A percentile compares a stretch with the other conserved stretches of the same genome.
These are phyloP conservation scores for Scytalidium lignicola DNA, from an alignment of 2,329 filamentous ascomycete species.

Conservation along the genomic window DNA sequence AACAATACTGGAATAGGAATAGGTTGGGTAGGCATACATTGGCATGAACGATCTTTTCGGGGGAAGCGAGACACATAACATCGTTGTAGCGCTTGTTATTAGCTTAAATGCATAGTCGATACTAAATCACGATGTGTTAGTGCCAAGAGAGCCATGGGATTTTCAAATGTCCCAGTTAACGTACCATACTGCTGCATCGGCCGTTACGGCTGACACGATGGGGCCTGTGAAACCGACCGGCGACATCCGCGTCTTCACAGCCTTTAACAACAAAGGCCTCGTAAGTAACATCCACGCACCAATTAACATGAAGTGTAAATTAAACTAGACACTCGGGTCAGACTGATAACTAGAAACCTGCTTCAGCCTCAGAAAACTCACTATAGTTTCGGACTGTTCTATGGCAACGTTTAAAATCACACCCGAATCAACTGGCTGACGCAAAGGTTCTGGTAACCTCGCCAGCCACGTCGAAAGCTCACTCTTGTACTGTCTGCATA, in stretches of 20 bases:
- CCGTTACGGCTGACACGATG: constrained; percentile 9
- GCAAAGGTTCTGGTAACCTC: constrained; percentile 7
- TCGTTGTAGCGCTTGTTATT: constrained; percentile 5
- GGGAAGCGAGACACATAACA: constrained; percentile 5
- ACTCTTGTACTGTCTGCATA: constrained; percentile 7
- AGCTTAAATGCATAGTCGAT: constrained; percentile 8
- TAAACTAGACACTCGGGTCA: constrained; percentile 9
- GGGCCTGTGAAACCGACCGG: constrained; percentile 4
- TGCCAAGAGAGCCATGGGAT: constrained; percentile 1
- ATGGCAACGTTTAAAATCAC: constrained; percentile 5
- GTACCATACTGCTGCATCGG: constrained; percentile 8
- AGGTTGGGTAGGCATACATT: constrained; percentile 5
- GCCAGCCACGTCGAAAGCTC: constrained; percentile 8
- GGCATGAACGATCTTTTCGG: constrained; percentile 8
- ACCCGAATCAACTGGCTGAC: constrained; percentile 7
- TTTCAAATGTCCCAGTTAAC: neutral
- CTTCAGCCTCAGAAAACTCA: constrained; percentile 6
- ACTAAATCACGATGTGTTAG: constrained; percentile 5
- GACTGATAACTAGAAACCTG: neutral
- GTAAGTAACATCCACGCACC: constrained; percentile 9
- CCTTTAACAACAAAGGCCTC: constrained; percentile 8
- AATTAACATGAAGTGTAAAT: constrained; percentile 10
- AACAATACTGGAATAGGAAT: constrained; percentile 1
- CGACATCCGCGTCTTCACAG: constrained; percentile 4
- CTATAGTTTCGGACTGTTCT: constrained; percentile 8